Evolutionary conservation across 192 early-diverging fungal species (phyloP).

Genomic region (Rhizophlyctis rosea): DNA sequence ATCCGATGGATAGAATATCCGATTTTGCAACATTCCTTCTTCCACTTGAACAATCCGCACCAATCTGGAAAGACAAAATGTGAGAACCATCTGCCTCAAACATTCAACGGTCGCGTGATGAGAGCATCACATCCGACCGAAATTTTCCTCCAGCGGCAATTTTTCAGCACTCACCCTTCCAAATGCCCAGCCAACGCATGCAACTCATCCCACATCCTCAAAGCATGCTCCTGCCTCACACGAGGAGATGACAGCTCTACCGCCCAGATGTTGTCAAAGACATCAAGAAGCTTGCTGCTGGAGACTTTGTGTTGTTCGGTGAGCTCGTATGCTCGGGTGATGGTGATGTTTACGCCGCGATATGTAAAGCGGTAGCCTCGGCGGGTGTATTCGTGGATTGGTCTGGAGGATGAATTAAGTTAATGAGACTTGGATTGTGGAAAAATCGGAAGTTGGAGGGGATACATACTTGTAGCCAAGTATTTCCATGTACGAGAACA

Average conservation of each 20-base stretch:
- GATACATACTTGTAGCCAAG: conserved; percentile 65
- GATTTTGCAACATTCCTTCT: no score
- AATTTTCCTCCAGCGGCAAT: no score
- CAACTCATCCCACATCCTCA: conserved; percentile 48
- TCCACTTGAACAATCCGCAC: no score
- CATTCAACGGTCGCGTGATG: no score
- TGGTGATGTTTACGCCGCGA: conserved; percentile 50
- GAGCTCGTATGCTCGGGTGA: conserved; percentile 58
- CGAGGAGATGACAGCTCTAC: conserved; percentile 57
- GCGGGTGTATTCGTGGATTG: conserved; percentile 61
- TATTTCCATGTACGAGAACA: conserved; percentile 62
- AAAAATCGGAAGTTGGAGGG: not conserved
- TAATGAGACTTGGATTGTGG: not conserved
- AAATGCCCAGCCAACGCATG: conserved; percentile 39
- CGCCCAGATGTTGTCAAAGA: conserved; percentile 49
- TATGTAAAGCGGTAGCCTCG: conserved; percentile 64
- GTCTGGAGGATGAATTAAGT: conserved; percentile 18
- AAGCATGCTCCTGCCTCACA: conserved; percentile 54
- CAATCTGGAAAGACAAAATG: no score
- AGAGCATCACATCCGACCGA: no score
- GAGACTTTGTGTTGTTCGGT: conserved; percentile 37
- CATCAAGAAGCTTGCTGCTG: conserved; percentile 40
- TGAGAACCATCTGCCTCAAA: no score
- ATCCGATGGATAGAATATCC: no score
- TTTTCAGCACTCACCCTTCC: conserved; percentile 9